These are phyloP conservation scores for Eucalyptus pumila DNA, from an alignment of 345 rosid genomes.

Conservation along the genomic window DNA sequence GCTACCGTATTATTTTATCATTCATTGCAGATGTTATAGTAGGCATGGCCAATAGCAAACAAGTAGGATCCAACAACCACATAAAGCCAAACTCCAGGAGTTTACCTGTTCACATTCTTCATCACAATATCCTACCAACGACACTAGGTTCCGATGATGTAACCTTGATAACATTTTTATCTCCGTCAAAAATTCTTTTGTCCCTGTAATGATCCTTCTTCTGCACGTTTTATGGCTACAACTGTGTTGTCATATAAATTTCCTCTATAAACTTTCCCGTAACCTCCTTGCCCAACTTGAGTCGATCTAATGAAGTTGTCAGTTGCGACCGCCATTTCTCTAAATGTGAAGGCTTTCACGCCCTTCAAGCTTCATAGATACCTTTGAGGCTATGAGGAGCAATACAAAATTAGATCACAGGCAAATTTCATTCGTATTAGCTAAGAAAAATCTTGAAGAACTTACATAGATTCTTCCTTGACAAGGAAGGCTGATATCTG, in stretches of 20 bases:
- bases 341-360: slow-evolving; percentile 56
- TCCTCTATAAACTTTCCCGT: slow-evolving; percentile 87
- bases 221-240: slow-evolving; percentile 84
- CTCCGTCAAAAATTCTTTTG: slow-evolving; percentile 82
- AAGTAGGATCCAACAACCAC: not conserved
- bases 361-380: slow-evolving; percentile 65
- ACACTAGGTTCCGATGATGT: slow-evolving; percentile 84
- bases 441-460: not conserved
- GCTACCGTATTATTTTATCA: not conserved
- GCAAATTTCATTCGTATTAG: not conserved
- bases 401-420: not conserved
- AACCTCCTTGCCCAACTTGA: slow-evolving; percentile 85
- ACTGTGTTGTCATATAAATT: slow-evolving; percentile 38
- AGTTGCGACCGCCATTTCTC: slow-evolving; percentile 68
- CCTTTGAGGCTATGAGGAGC: slow-evolving; percentile 42
- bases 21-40: not conserved
- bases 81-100: not conserved
- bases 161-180: slow-evolving; percentile 73
- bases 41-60: not conserved
- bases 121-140: slow-evolving; percentile 78
- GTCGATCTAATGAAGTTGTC: slow-evolving; percentile 48
- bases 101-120: slow-evolving; percentile 87
- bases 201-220: slow-evolving; percentile 84
- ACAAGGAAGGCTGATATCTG: slow-evolving; percentile 21
- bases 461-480: slow-evolving; percentile 62